phyloP scores from a whole-genome alignment of 352 stramenopile species.

The Pythium phragmiticola region DNA sequence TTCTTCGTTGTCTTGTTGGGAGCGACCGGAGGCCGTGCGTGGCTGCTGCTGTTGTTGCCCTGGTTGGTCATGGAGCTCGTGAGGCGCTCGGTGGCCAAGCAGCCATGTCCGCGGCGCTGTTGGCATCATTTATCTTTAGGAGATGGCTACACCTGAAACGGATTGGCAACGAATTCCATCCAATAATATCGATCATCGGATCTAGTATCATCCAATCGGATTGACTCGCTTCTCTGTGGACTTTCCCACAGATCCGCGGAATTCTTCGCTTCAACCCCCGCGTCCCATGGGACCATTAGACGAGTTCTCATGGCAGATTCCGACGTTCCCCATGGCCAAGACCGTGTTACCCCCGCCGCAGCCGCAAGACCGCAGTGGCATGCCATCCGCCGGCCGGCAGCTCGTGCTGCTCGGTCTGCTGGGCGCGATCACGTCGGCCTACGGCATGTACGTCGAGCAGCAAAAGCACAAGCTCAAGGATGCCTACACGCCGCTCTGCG shows the following conservation, averaged over 20 bases:
- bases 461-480: constrained; percentile 37
- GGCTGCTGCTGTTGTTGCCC: constrained; percentile 5
- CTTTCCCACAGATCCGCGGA: constrained; percentile 19
- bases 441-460: constrained; percentile 49
- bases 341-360: neutral
- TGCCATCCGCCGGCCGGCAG: neutral
- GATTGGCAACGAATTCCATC: constrained; percentile 9
- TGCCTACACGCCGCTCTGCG: constrained; percentile 53
- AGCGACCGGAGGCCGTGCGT: neutral
- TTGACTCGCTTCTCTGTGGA: neutral
- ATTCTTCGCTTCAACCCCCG: constrained; percentile 1
- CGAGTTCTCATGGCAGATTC: neutral
- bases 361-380: neutral
- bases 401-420: constrained; percentile 26
- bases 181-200: constrained; percentile 1
- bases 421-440: constrained; percentile 27
- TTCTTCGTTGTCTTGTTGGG: constrained; percentile 23
- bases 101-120: neutral
- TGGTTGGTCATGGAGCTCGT: constrained; percentile 25
- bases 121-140: constrained; percentile 22
- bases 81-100: no score
- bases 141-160: constrained; percentile 24
- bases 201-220: constrained; percentile 4
- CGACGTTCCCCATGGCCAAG: constrained; percentile 1
- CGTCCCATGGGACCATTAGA: neutral